These are phyloP conservation scores for Psilocybe tampanensis DNA, from an alignment of 768 basidiomycete genomes.

Conservation along the genomic window DNA sequence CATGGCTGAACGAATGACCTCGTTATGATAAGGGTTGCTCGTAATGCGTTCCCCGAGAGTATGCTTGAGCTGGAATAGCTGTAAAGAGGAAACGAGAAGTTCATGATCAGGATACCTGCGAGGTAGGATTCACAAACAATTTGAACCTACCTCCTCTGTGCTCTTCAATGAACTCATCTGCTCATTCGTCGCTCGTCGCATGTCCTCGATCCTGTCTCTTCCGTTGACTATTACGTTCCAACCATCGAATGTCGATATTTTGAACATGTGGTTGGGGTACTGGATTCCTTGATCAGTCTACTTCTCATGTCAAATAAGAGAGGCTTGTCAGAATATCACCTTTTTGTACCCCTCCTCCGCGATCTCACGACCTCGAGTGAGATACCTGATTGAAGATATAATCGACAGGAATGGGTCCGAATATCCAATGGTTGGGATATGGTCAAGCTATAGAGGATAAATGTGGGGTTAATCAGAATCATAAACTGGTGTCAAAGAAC, in stretches of 20 bases:
- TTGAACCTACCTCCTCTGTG: conserved; percentile 27
- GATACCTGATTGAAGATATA: conserved; percentile 28
- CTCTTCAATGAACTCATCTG: conserved; percentile 42
- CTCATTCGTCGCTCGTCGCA: conserved; percentile 46
- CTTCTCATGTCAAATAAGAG: not conserved
- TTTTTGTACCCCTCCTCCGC: conserved; percentile 35
- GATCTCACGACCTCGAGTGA: conserved; percentile 25
- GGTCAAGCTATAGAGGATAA: conserved; percentile 10
- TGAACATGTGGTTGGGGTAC: conserved; percentile 36
- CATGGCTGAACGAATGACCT: conserved; percentile 31
- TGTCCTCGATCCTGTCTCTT: conserved; percentile 41
- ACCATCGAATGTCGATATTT: conserved; percentile 42
- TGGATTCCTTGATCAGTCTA: not conserved
- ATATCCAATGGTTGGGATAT: conserved; percentile 39
- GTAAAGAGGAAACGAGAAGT: not conserved
- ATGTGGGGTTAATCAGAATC: not conserved
- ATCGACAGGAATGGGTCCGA: conserved; percentile 34
- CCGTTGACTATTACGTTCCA: conserved; percentile 51
- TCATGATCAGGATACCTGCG: not conserved
- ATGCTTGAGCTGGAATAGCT: conserved; percentile 34
- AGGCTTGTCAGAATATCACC: conserved; percentile 13
- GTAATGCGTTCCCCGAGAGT: conserved; percentile 30
- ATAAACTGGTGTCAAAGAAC: not conserved
- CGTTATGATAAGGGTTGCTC: conserved; percentile 31
- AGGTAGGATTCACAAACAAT: not conserved